Evolutionary conservation across 139 green algal species (phyloP), one percentile per base, ranked within the genome.

Genomic region (Astrephomene gubernaculifera): DNA sequence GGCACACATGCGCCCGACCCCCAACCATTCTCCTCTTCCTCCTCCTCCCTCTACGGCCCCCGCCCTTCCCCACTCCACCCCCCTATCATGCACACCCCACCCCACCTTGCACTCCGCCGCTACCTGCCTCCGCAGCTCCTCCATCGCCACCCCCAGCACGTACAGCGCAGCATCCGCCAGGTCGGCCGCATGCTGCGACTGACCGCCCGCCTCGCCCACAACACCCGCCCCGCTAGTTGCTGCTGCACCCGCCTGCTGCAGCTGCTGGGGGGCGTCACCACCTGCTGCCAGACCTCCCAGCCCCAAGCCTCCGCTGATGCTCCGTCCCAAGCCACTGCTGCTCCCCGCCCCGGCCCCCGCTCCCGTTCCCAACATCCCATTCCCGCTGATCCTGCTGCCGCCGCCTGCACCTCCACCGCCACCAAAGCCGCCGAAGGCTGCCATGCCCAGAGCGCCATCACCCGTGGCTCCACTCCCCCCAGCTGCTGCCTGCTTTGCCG

Each of bases 51-150:
- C 17, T 57, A 12, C 49, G 49, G 14, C 49, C 17, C 49, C 49
- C 49, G 12, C 17, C 22, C 25, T 31, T 67, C 60, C 60, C 60
- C 25, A 10, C 60, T 67, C 19, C 63, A 41, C 21, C 29, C n/a
- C 63, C 21, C n/a, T n/a, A 39, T 41, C n/a, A 41, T 8, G n/a
- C 63, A 43, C 7, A 9, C 36, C 36, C 10, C 12, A 27, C 67
- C 71, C 6, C 57, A 83, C 75, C 75, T 63, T 63, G 87, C 91
- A 93, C 87, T 94, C 88, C 4, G 65, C 73, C 22, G 70, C 57
- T 27, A 94, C 83, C 85, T 89, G 85, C 35, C 86, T 71, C 73
- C 83, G 74, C 67, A 94, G 81, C 89, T 94, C 91, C 80, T 91
- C 91, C 80, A 92, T 89, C 7, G 89, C 89, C 60, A 90, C 70